phyloP scores from a whole-genome alignment of 1,139 yeast species.

The Saccharomyces hybrid region DNA sequence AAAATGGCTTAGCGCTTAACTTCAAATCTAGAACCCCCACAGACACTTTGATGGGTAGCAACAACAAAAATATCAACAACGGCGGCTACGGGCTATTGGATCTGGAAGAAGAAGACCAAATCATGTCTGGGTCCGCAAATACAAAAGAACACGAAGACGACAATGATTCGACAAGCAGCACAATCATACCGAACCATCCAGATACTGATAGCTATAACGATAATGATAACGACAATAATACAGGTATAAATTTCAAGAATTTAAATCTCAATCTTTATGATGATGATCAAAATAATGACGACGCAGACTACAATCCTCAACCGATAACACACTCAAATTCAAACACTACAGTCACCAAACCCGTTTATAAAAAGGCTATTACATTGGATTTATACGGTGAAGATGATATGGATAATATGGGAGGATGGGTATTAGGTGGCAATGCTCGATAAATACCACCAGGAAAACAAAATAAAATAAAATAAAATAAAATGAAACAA shows the following conservation, averaged over 20 bases:
- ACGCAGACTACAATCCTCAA: neutral
- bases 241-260: neutral
- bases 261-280: conserved; percentile 21
- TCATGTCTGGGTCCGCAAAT: conserved; percentile 23
- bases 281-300: conserved; percentile 7
- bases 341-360: conserved; percentile 9
- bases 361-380: conserved; percentile 22
- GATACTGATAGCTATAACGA: neutral
- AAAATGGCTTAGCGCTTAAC: conserved; percentile 20
- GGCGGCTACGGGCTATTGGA: conserved; percentile 5
- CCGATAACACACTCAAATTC: conserved; percentile 9
- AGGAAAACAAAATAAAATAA: too few relatives aligned
- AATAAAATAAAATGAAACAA: too few relatives aligned
- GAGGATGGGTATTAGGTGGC: conserved; percentile 28
- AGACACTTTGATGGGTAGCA: neutral
- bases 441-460: conserved; percentile 8
- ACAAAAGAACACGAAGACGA: neutral
- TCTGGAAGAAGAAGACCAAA: conserved; percentile 25
- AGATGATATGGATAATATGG: conserved; percentile 18
- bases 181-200: neutral
- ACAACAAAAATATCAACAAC: conserved; percentile 10
- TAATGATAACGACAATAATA: neutral
- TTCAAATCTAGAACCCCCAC: conserved; percentile 14
- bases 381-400: conserved; percentile 27
- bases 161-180: neutral